Base-by-base conservation (phyloP, 148 eudicot species). In the Silene uniflora region DNA sequence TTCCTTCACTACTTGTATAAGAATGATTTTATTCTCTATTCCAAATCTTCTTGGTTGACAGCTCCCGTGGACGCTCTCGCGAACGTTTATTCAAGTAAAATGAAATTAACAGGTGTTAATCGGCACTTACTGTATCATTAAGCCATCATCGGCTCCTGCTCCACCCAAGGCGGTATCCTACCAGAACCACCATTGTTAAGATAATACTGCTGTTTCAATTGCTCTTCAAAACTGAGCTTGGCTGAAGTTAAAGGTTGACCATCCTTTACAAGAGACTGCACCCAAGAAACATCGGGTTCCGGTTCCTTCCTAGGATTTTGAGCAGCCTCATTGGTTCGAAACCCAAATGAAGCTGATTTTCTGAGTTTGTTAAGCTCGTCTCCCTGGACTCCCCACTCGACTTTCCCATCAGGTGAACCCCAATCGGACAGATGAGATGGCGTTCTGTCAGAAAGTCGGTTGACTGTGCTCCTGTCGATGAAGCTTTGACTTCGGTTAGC, bases 401-500 rank as follows among this genome's bases (percentile, higher is more conserved):
- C 60, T 73, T 85, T 95, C 12, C 97, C 98, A 78, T 86, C 87
- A 4, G 94, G 89, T 0, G 97, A 88, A 25, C 99, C 87, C 99
- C 99, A 95, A 17, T 87, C 89, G 2, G 96, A 80, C 27, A 87
- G 74, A 59, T 71, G 80, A 58, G 86, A 77, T 35, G 83, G 81
- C 76, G 73, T 46, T 65, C 86, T 71, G 9, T 75, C 85, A 6
- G 85, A 66, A 61, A 73, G 84, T 35, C 69, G 79, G 79, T 81
- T 81, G 32, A 66, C 84, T 19, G 78, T 71, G 42, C 85, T 47
- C 29, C 91, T 85, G 19, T 95, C 97, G 25, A 88, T 81, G 84
- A 95, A 95, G 83, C 97, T 95, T 77, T 88, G 94, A 83, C 99
- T 92, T 67, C 99, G 79, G 12, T 89, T 90, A 10, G 97, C 89